Conservation (phyloP, 2,329 filamentous ascomycete species). For the Fusarium duplospermum region DNA sequence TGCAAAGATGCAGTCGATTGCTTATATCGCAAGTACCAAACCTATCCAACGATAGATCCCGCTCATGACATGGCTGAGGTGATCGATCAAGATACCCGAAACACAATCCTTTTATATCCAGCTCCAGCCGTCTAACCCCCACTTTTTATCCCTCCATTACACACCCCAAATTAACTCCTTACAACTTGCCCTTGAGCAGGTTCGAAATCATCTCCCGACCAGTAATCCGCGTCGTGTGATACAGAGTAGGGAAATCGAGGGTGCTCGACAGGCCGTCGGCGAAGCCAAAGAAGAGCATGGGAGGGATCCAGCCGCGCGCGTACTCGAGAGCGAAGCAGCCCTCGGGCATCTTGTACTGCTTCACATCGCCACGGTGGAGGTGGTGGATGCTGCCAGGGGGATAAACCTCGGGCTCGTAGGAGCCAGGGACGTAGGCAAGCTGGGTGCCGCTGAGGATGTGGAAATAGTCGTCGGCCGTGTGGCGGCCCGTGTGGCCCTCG, state of each 20-base stretch:
- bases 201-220: conserved; percentile 81
- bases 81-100: not conserved
- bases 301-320: conserved; percentile 89
- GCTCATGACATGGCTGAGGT: not conserved
- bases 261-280: conserved; percentile 85
- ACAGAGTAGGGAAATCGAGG: conserved; percentile 86
- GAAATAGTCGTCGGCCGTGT: conserved; percentile 96
- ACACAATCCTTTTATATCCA: not conserved
- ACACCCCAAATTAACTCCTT: conserved; percentile 40
- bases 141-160: not conserved
- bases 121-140: conserved; percentile 2
- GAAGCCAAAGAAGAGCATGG: conserved; percentile 91
- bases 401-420: conserved; percentile 77
- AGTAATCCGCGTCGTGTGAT: conserved; percentile 80
- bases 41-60: not conserved
- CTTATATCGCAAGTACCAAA: not conserved
- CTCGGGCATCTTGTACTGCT: conserved; percentile 86
- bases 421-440: conserved; percentile 77
- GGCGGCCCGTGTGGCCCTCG: conserved; percentile 87
- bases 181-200: conserved; percentile 77
- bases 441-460: conserved; percentile 86
- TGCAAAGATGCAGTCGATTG: not conserved
- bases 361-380: conserved; percentile 75
- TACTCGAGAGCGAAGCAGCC: conserved; percentile 86
- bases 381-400: conserved; percentile 77